Percentiles rank a stretch among this genome's conserved stretches.
phyloP scores from a whole-genome alignment of 768 basidiomycete genomes.

The Leccinellum luteum region DNA sequence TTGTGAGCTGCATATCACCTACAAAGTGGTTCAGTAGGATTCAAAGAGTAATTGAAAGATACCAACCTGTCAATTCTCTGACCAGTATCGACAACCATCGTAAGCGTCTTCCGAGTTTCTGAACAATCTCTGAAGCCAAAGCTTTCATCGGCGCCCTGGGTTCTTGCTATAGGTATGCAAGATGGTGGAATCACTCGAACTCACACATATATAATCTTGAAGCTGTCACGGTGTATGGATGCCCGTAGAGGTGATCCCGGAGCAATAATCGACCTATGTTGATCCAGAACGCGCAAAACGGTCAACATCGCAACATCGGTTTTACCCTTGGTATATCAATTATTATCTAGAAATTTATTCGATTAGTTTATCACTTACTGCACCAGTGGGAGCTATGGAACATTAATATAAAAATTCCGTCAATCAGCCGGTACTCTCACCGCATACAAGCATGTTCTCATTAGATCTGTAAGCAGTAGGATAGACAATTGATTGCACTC shows the following conservation, averaged over 20 bases:
- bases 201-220: conserved; percentile 98
- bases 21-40: neutral
- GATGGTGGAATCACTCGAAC: conserved; percentile 16
- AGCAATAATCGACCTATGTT: conserved; percentile 47
- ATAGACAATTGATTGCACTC: conserved; percentile 94
- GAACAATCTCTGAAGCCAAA: conserved; percentile 89
- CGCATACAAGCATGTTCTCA: conserved; percentile 85
- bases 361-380: conserved; percentile 52
- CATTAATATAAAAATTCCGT: neutral
- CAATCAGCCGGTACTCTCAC: conserved; percentile 14
- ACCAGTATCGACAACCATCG: conserved; percentile 86
- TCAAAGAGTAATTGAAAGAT: neutral
- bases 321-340: conserved; percentile 70
- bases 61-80: conserved; percentile 82
- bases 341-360: neutral
- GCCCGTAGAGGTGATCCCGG: conserved; percentile 35
- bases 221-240: conserved; percentile 65
- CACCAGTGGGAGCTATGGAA: conserved; percentile 88
- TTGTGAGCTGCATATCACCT: conserved; percentile 96
- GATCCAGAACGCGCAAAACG: conserved; percentile 83
- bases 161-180: neutral
- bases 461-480: conserved; percentile 92
- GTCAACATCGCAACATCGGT: conserved; percentile 96
- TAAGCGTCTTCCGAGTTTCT: conserved; percentile 87
- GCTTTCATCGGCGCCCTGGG: conserved; percentile 97